These are phyloP conservation scores for Deakozyma indianensis DNA, from an alignment of 805 yeast genomes.

Conservation along the genomic window DNA sequence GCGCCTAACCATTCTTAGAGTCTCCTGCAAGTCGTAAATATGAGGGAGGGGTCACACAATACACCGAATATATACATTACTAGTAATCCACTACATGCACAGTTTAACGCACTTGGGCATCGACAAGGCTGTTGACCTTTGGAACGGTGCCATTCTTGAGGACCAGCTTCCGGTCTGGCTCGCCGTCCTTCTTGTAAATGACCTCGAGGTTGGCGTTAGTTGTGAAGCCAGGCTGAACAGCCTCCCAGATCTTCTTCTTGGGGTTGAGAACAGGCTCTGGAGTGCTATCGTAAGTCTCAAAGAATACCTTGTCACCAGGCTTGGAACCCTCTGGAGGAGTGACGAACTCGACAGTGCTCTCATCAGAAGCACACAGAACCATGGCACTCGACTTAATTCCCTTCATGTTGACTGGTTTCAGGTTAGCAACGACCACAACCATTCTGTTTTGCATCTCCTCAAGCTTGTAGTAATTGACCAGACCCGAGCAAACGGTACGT, in stretches of 20 bases:
- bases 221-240: conserved; percentile 80
- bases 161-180: conserved; percentile 56
- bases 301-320: conserved; percentile 94
- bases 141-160: conserved; percentile 68
- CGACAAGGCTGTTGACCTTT: conserved; percentile 54
- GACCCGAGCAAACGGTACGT: conserved; percentile 95
- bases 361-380: conserved; percentile 81
- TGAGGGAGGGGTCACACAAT: too few relatives aligned
- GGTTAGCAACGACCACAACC: conserved; percentile 84
- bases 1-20: too few relatives aligned
- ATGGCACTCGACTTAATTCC: conserved; percentile 91
- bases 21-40: too few relatives aligned
- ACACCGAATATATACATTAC: too few relatives aligned
- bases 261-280: conserved; percentile 93
- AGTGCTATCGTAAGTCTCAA: conserved; percentile 75
- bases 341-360: conserved; percentile 69
- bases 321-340: conserved; percentile 87
- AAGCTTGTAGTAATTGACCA: conserved; percentile 74
- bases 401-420: conserved; percentile 97
- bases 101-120: conserved; percentile 63
- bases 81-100: conserved; percentile 2
- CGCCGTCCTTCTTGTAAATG: conserved; percentile 62
- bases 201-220: conserved; percentile 68
- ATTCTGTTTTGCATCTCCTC: conserved; percentile 93
- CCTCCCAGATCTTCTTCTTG: conserved; percentile 96